phyloP scores from a whole-genome alignment of 306 rosid genomes.

The Sicyos edulis region DNA sequence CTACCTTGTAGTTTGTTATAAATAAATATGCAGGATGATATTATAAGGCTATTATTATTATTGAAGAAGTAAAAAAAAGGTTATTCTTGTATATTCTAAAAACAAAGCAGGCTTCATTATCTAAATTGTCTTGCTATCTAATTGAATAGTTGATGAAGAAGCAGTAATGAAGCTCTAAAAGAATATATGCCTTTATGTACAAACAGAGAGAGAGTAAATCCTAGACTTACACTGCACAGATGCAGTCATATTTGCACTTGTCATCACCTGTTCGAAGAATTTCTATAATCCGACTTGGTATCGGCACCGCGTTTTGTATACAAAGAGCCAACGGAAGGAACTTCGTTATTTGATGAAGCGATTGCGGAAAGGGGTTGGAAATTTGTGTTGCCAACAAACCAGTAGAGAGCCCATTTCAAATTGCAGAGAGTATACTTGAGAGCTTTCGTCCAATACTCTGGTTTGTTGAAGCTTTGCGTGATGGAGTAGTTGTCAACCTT shows the following conservation, averaged over 20 bases:
- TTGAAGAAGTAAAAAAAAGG: not conserved
- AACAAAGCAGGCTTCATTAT: not conserved
- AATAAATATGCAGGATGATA: not conserved
- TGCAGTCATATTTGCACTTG: not conserved
- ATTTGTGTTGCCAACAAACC: constrained; percentile 93
- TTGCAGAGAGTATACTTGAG: constrained; percentile 92
- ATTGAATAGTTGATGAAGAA: not conserved
- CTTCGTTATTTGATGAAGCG: constrained; percentile 60
- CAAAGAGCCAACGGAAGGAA: constrained; percentile 51
- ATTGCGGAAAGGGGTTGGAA: constrained; percentile 79
- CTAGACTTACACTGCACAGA: constrained; percentile 11
- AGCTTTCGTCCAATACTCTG: constrained; percentile 95
- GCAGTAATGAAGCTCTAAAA: not conserved
- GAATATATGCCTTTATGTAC: constrained; percentile 1
- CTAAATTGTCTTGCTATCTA: constrained; percentile 9
- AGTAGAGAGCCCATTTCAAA: constrained; percentile 95
- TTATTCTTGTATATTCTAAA: not conserved
- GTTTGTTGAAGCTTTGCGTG: constrained; percentile 95
- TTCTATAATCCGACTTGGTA: constrained; percentile 42
- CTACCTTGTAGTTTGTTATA: not conserved
- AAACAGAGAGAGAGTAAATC: not conserved
- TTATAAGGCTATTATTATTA: not conserved
- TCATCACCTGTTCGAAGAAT: constrained; percentile 24
- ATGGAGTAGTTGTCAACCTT: constrained; percentile 86
- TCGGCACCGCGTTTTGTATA: constrained; percentile 44